Evolutionary conservation across 257 asterid species (phyloP).

Genomic region (Nicotiana undulata): DNA sequence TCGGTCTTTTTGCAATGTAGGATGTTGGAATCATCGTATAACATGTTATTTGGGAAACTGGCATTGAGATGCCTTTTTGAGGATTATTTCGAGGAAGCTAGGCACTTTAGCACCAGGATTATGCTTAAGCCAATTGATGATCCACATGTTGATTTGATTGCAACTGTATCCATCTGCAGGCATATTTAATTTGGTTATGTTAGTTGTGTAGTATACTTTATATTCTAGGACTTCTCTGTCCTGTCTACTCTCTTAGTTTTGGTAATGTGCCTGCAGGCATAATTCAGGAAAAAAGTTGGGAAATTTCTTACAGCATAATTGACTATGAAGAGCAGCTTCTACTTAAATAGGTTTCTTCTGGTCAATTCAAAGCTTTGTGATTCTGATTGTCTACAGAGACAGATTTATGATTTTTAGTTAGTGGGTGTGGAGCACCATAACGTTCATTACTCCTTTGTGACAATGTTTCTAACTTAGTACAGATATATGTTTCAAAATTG

Average conservation of each 20-base stretch:
- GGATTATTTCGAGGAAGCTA: conserved; percentile 71
- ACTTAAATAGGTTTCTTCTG: background rate
- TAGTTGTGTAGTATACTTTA: background rate
- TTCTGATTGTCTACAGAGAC: background rate
- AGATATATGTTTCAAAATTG: background rate
- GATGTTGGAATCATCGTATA: conserved; percentile 87
- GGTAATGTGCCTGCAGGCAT: background rate
- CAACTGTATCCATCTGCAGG: conserved; percentile 52
- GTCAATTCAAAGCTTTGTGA: background rate
- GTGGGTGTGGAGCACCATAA: background rate
- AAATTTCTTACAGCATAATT: background rate
- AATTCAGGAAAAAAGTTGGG: background rate
- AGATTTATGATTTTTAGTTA: background rate
- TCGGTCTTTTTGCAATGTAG: conserved; percentile 32
- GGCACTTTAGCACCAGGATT: conserved; percentile 57
- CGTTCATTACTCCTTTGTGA: background rate
- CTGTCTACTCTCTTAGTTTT: background rate
- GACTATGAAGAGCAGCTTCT: background rate
- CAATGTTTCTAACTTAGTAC: background rate
- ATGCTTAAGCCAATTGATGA: conserved; percentile 90
- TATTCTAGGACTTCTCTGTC: background rate
- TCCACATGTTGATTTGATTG: conserved; percentile 93
- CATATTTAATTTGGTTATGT: background rate
- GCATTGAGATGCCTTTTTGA: conserved; percentile 70
- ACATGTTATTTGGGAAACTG: conserved; percentile 73